Percentiles rank a stretch among this genome's conserved stretches.
Conservation (phyloP, 148 eudicot species). For the Simmondsia chinensis region DNA sequence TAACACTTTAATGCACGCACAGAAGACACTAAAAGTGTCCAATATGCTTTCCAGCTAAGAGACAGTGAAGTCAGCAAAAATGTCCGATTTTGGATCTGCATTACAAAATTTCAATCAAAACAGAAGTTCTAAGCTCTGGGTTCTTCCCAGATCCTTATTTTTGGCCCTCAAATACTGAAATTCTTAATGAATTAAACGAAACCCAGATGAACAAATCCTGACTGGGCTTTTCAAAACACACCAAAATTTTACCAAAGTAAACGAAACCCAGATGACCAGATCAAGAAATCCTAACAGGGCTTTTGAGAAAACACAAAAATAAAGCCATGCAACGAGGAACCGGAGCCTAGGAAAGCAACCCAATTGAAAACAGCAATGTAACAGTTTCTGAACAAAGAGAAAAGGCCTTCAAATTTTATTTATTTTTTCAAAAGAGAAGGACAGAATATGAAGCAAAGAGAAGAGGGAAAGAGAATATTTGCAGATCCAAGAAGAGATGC, state of each 20-base stretch:
- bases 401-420: too few species aligned
- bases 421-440: too few species aligned
- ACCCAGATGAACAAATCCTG: too few species aligned
- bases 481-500: conserved; percentile 43
- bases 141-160: background rate
- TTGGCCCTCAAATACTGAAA: too few species aligned
- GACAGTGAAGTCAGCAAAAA: background rate
- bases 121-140: too few species aligned
- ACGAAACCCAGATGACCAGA: conserved; percentile 19
- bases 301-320: conserved; percentile 4
- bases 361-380: conserved; percentile 2
- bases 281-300: conserved; percentile 15
- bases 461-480: conserved; percentile 18
- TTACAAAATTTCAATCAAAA: too few species aligned
- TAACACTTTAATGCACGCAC: too few species aligned
- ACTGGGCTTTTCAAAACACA: background rate
- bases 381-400: too few species aligned
- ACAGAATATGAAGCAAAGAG: background rate
- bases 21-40: too few species aligned
- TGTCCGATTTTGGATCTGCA: too few species aligned
- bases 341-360: background rate
- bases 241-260: conserved; percentile 12
- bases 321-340: background rate
- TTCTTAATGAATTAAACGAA: too few species aligned
- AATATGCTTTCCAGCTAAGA: conserved; percentile 2